Evolutionary conservation across 768 basidiomycete species (phyloP).

Genomic region (Pleurotus tuoliensis): DNA sequence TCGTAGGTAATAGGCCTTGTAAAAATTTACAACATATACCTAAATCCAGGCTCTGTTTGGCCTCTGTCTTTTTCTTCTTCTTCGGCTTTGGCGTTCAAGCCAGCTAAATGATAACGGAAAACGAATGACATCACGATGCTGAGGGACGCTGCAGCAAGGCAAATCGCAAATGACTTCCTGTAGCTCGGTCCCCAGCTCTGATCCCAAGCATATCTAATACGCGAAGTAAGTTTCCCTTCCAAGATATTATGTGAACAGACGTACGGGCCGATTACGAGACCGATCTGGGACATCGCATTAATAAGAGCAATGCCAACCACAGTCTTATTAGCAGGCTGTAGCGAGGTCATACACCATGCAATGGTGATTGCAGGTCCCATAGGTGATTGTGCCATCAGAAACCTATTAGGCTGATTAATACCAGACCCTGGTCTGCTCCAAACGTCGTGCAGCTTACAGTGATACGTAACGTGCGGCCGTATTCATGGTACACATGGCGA

Average conservation of each 20-base stretch:
- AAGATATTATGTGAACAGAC: neutral
- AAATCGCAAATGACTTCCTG: conserved; percentile 62
- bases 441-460: neutral
- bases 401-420: neutral
- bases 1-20: neutral
- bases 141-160: conserved; percentile 53
- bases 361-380: neutral
- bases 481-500: conserved; percentile 6
- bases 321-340: conserved; percentile 22
- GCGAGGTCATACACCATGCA: conserved; percentile 18
- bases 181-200: conserved; percentile 6
- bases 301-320: conserved; percentile 4
- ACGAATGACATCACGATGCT: conserved; percentile 50
- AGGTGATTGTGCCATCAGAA: conserved; percentile 6
- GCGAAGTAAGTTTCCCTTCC: neutral
- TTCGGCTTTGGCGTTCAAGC: conserved; percentile 27
- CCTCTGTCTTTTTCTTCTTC: conserved; percentile 2
- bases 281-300: conserved; percentile 5
- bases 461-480: conserved; percentile 3
- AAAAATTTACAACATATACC: neutral
- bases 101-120: conserved; percentile 38
- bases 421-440: neutral
- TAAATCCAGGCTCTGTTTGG: conserved; percentile 3
- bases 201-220: neutral
- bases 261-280: conserved; percentile 4